phyloP scores from a whole-genome alignment of 73 alveolate species.

The Paramecium pentaurelia region DNA sequence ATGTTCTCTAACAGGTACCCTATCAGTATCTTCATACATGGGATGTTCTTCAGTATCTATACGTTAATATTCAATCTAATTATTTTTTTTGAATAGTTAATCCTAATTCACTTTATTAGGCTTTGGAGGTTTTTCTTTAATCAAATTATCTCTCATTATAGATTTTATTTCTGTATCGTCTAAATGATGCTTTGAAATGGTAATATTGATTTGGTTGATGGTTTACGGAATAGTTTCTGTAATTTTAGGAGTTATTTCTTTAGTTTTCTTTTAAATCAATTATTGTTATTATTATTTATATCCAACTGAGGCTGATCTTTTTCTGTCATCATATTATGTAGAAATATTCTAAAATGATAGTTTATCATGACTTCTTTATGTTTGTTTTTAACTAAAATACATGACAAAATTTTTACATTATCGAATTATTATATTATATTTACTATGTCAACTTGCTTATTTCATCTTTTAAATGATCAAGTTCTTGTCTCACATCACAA shows the following conservation, averaged over 20 bases:
- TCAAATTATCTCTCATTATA: not conserved
- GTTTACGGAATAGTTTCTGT: slow-evolving; percentile 19
- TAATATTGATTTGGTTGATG: not conserved
- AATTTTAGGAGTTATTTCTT: slow-evolving; percentile 27
- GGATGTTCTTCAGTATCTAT: not conserved
- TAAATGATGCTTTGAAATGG: not conserved
- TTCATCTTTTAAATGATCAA: not conserved
- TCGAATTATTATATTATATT: not conserved
- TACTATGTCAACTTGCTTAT: slow-evolving; percentile 16
- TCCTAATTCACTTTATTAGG: not conserved
- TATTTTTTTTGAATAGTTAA: not conserved
- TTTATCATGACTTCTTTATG: not conserved
- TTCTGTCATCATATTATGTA: not conserved
- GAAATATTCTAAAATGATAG: not conserved
- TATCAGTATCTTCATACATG: not conserved
- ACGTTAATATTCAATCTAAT: not conserved
- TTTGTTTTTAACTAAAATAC: not conserved
- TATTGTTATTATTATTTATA: not conserved
- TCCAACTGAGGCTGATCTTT: slow-evolving; percentile 20
- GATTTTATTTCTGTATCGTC: slow-evolving; percentile 30
- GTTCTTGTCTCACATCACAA: not conserved
- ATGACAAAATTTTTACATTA: not conserved
- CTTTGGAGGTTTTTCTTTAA: slow-evolving; percentile 13
- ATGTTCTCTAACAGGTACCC: not conserved
- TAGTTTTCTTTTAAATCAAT: not conserved